phyloP scores from a whole-genome alignment of 2,329 filamentous ascomycete species.

The Aspergillus neoniger region DNA sequence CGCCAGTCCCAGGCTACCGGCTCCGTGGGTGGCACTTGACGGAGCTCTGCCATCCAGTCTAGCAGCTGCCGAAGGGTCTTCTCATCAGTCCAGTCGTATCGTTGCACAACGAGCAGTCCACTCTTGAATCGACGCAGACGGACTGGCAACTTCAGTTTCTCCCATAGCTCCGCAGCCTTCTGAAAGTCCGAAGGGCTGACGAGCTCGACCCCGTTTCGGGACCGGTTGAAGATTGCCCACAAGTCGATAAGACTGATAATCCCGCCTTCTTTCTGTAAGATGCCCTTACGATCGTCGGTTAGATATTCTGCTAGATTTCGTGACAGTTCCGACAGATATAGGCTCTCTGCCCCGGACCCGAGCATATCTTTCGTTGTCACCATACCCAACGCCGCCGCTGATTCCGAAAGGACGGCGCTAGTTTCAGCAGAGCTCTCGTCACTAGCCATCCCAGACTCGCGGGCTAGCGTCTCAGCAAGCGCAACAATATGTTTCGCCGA shows the following conservation, averaged over 20 bases:
- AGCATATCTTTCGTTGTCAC: slow-evolving; percentile 96
- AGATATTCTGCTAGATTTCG: slow-evolving; percentile 85
- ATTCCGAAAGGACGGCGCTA: slow-evolving; percentile 74
- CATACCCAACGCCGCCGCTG: slow-evolving; percentile 78
- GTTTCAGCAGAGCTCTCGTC: slow-evolving; percentile 68
- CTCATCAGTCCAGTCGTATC: slow-evolving; percentile 83
- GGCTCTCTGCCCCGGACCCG: slow-evolving; percentile 73
- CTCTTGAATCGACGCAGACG: slow-evolving; percentile 86
- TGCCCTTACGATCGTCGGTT: slow-evolving; percentile 77
- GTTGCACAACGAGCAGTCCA: slow-evolving; percentile 91
- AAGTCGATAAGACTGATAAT: slow-evolving; percentile 88
- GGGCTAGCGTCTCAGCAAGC: slow-evolving; percentile 82
- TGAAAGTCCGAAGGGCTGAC: slow-evolving; percentile 90
- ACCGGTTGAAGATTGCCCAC: slow-evolving; percentile 93
- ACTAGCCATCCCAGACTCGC: slow-evolving; percentile 61
- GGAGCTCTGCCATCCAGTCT: slow-evolving; percentile 74
- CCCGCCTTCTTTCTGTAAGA: slow-evolving; percentile 77
- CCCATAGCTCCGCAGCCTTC: slow-evolving; percentile 85
- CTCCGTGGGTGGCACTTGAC: slow-evolving; percentile 64
- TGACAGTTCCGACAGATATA: slow-evolving; percentile 86
- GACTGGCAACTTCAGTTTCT: slow-evolving; percentile 80
- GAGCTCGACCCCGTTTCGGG: slow-evolving; percentile 88
- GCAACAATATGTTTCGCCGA: slow-evolving; percentile 95
- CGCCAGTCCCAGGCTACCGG: slow-evolving; percentile 74
- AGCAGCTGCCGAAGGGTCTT: slow-evolving; percentile 78